These are phyloP conservation scores for Trichoderma sp. DNA, from an alignment of 2,329 filamentous ascomycete species.

Conservation along the genomic window DNA sequence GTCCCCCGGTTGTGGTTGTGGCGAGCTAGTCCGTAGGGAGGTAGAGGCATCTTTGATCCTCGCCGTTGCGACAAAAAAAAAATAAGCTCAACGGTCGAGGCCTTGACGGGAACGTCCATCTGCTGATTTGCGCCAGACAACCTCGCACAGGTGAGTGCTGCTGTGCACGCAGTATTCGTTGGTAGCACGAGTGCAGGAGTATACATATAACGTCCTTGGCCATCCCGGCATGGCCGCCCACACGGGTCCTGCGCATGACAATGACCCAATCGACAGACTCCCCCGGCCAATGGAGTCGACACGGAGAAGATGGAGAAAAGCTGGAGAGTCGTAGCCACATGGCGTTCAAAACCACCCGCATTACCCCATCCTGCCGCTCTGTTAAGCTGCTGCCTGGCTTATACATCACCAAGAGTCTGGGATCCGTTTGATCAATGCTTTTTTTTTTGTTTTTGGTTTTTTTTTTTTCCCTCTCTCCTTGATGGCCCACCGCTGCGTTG, in stretches of 20 bases:
- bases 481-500: neutral
- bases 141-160: too few species aligned
- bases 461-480: neutral
- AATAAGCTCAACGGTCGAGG: neutral
- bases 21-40: neutral
- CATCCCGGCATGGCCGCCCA: constrained; percentile 1
- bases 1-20: too few species aligned
- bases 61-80: neutral
- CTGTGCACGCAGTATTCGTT: neutral
- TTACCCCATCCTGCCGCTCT: neutral
- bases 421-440: constrained; percentile 8
- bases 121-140: neutral
- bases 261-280: neutral
- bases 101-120: neutral
- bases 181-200: neutral
- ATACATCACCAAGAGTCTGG: constrained; percentile 6
- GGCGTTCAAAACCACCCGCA: constrained; percentile 5
- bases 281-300: neutral
- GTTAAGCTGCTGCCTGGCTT: constrained; percentile 17
- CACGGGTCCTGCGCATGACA: neutral
- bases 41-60: neutral
- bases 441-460: too few species aligned
- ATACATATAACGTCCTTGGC: neutral
- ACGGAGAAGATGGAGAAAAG: constrained; percentile 13
- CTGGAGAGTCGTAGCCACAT: constrained; percentile 12